Base-by-base conservation (phyloP, 225 moss, liverwort and hornwort species). In the Pseudoscleropodium purum region DNA sequence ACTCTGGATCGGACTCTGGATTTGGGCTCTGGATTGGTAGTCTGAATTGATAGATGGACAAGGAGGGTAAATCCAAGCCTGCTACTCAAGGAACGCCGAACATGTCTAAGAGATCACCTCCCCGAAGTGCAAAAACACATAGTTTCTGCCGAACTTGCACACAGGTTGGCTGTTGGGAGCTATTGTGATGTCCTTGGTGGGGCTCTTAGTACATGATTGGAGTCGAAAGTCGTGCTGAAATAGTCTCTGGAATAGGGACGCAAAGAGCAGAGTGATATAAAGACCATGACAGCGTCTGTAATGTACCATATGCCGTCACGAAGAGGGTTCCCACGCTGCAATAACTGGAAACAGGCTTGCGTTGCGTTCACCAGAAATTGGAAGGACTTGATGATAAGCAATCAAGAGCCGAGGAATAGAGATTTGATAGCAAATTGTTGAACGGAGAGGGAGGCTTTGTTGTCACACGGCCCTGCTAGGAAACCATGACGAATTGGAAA, bases 291-390 rank as follows among this genome's bases (percentile, higher is more conserved):
- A 94, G 89, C 90, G 91, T 90, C 94, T 94, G 93, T 93, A 94
- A 93, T 94, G 94, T 94, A 94, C 93, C 94, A 94, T 94, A 94
- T 92, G 94, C 94, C 93, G 93, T 92, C 94, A 88, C 94, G 89
- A 94, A 78, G 77, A 54, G 80, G 81, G 68, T 83, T 73, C 63
- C 88, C 45, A 86, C 15, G 13, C 85, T 25, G 31, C 74, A 61
- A 74, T 12, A 17, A 15, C 24, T 36, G 25, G 57, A 68, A 43
- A 59, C 41, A 51, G 61, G 43, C 30, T 57, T 27, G 43, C 69
- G 80, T 81, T 29, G 54, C 59, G 36, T 81, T 69, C 8, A 34
- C 67, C 67, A 39, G 31, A 43, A 25, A 74, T 13, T 61, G 13
- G 20, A 83, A 24, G 9, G 52, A 52, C 51, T 29, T 20, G 68